Conservation (phyloP, 202 grass and related monocot genomes). For the Panicum virgatum region DNA sequence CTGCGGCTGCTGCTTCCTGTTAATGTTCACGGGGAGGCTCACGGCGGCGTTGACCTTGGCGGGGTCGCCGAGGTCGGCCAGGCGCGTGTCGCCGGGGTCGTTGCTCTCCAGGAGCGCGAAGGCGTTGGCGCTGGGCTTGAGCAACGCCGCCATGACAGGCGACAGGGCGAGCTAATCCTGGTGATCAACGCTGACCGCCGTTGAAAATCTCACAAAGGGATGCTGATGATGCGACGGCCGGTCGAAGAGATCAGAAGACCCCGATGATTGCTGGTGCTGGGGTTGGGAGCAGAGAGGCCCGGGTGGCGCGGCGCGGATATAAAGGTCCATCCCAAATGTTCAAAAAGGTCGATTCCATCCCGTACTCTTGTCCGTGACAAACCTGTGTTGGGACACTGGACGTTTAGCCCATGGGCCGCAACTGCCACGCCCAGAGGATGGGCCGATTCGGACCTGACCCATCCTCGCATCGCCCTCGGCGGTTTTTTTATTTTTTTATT, state of each 20-base stretch:
- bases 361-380: too few species aligned
- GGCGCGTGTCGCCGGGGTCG: slow-evolving; percentile 9
- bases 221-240: too few species aligned
- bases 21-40: not conserved
- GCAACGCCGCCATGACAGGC: not conserved
- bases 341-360: too few species aligned
- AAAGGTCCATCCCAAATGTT: too few species aligned
- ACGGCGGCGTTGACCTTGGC: not conserved
- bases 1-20: slow-evolving; percentile 13
- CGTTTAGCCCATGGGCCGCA: not conserved
- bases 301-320: too few species aligned
- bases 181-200: not conserved
- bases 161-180: not conserved
- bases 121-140: not conserved
- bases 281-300: not conserved
- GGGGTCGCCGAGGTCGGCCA: not conserved
- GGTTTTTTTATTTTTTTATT: too few species aligned
- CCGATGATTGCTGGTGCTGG: not conserved
- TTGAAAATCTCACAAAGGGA: too few species aligned
- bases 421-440: too few species aligned
- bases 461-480: too few species aligned
- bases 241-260: not conserved
- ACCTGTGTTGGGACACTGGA: too few species aligned
- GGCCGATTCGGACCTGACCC: too few species aligned
- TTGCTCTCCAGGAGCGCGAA: slow-evolving; percentile 12